Base-by-base conservation (phyloP, 352 stramenopile species). In the Elongisporangium anandrum region DNA sequence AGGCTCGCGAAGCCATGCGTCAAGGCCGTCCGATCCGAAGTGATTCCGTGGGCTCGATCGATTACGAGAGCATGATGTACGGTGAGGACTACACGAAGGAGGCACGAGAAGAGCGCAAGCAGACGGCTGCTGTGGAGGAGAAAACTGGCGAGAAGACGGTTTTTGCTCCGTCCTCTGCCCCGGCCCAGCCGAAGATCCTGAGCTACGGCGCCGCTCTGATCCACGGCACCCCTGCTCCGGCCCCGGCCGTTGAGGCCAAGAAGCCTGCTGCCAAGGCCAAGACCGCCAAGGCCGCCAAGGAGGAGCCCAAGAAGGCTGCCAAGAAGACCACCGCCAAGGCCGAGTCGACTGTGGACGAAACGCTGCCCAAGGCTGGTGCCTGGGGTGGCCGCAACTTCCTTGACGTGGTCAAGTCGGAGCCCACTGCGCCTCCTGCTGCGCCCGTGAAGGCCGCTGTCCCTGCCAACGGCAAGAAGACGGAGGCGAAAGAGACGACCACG, bases 21-120 rank as follows among this genome's bases (percentile, higher is more conserved):
- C 86, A 96, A 68, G 88, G 90, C 60, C 86, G 87, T 24, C 88
- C 88, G 26, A 94, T 97, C 52, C 82, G 86, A 57, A 88, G 78
- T 66, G 88, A 95, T 68, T 95, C 85, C 50, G 81, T 95, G 54
- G 85, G 85, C 52, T 95, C 85, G 17, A 88, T 92, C 59, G 85
- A 95, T 62, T 95, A 95, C 70, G 85, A 95, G 60, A 92, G 82
- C 57, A 87, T 95, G 74, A 95, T 95, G 85, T 95, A 95, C 66
- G 85, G 85, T 55, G 85, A 95, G 65, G 85, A 95, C 63, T 95
- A 93, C 75, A 95, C 85, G 45, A 93, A 90, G 69, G 83, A 92
- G 57, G 85, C 83, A 50, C 85, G 85, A 34, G 81, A 90, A 59
- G 70, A 81, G 64, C 80, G 85, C 53, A 71, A 78, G 62, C 80